Evolutionary conservation across 2,329 filamentous ascomycete species (phyloP), one percentile per base, ranked within the genome.

Genomic region (Thyridium curvatum): DNA sequence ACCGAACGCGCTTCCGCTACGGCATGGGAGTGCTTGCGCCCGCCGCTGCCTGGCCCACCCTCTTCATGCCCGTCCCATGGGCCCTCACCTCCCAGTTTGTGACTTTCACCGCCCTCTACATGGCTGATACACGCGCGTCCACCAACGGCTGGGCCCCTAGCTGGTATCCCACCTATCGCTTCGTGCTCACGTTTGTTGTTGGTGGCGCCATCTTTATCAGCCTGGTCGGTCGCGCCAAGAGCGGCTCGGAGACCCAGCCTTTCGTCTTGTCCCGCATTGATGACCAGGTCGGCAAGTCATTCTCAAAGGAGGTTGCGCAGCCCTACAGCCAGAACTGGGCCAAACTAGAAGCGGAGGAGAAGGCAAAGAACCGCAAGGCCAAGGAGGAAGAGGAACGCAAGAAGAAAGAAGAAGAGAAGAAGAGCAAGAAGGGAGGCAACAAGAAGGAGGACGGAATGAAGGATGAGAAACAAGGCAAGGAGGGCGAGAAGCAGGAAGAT

Each of bases 131-230:
- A 8, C 75, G 81, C 18, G 87, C 87, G 12, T 75, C 83, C 8
- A 72, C 74, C 37, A 69, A 71, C 31, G 90, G 89, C 48, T 93
- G 86, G 82, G 82, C 84, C 3, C 90, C 90, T 17, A 57, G 71
- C 30, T 96, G 90, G 90, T 96, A 95, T 60, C 75, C 72, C 43
- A 85, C 82, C 36, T 96, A 96, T 68, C 86, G 91, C 28, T 96
- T 95, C 62, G 82, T 94, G 8, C 72, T 96, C 51, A 96, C 91
- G 3, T 91, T 90, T 59, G 75, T 96, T 44, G 90, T 95, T 18
- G 90, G 91, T 30, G 70, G 78, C 32, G 82, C 84, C 46, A 91
- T 96, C 49, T 79, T 93, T 32, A 66, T 87, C 50, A 91, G 79
- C 46, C 68, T 96, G 48, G 75, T 96, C 46, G 88, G 87, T 31